Percentiles rank a stretch among this genome's conserved stretches.
These are phyloP conservation scores for Colletotrichum tofieldiae DNA, from an alignment of 2,329 filamentous ascomycete species.

Conservation along the genomic window DNA sequence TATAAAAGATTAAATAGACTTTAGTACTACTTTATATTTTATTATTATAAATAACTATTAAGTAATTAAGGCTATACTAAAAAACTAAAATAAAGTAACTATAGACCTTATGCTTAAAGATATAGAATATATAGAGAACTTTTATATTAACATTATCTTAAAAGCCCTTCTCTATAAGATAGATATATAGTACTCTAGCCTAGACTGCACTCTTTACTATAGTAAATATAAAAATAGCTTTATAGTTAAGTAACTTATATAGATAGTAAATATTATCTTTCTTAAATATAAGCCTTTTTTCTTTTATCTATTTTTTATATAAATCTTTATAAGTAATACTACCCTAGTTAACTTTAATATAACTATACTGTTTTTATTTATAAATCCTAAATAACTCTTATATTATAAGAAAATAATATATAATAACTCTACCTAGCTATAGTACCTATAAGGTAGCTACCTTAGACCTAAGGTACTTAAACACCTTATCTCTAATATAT, in stretches of 20 bases:
- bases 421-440: background rate
- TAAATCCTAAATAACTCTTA: too few relatives aligned
- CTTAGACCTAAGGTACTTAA: background rate
- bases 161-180: background rate
- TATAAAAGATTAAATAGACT: too few relatives aligned
- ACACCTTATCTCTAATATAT: background rate
- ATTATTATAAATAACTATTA: too few relatives aligned
- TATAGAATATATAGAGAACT: background rate
- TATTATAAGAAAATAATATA: background rate
- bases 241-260: background rate
- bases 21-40: too few relatives aligned
- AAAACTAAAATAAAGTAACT: background rate
- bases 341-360: background rate
- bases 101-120: background rate
- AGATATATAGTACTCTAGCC: background rate
- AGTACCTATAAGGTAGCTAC: background rate
- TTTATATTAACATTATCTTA: background rate
- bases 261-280: background rate
- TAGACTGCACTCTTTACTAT: background rate
- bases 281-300: background rate
- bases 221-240: background rate
- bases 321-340: background rate
- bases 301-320: background rate
- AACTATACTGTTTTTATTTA: too few relatives aligned
- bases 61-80: too few relatives aligned